Evolutionary conservation across 2,329 filamentous ascomycete species (phyloP), one percentile per base, ranked within the genome.

Genomic region (Ploettnerulaceae sp.): DNA sequence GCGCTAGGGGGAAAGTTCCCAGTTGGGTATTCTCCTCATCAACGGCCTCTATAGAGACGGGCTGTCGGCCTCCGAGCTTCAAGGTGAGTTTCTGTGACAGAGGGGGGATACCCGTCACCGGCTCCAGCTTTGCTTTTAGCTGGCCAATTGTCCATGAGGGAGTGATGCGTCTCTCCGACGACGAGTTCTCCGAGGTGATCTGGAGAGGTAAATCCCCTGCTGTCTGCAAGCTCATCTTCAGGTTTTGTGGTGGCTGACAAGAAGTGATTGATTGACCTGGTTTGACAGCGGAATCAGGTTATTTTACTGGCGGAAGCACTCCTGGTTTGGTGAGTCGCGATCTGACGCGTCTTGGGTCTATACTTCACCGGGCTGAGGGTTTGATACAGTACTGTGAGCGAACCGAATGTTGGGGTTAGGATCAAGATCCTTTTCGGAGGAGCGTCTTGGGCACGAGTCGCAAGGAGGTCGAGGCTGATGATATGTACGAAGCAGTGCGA

Each of bases 91-190:
- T 79, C 67, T 97, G 93, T 50, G 76, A 81, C 22, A 76, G 77
- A 8, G 90, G 86, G 12, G 93, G 91, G 28, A 97, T 82, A 52
- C 93, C 93, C 2, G 91, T 97, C 68, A 97, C 83, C 52, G 89
- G 85, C 68, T 97, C 91, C 41, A 98, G 81, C 67, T 93, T 94
- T 43, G 75, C 70, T 71, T 91, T 95, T 60, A 97, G 76, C 60
- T 88, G 82, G 45, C 77, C 74, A 63, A 98, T 84, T 52, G 84
- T 84, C 93, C 93, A 98, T 57, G 90, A 84, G 11, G 91, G 91
- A 20, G 88, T 91, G 65, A 97, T 82, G 57, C 93, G 87, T 52
- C 91, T 86, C 70, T 98, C 93, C 41, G 89, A 90, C 38, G 83
- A 79, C 37, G 85, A 76, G 67, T 84, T 86, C 51, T 88, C 82